phyloP scores from a whole-genome alignment of 306 rosid genomes.

The Acacia melanoxylon region DNA sequence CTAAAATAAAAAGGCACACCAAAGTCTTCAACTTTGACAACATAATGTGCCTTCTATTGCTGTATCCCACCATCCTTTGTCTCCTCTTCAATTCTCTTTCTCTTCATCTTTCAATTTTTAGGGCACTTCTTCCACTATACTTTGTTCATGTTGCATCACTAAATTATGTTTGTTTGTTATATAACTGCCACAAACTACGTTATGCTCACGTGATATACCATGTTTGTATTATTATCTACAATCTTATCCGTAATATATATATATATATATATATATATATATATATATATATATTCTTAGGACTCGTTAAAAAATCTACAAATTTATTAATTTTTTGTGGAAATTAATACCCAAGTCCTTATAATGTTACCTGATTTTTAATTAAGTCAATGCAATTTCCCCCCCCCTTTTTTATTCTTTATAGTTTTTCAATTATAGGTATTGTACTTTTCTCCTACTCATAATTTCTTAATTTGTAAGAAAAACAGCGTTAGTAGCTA shows the following conservation, averaged over 20 bases:
- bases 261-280: too few species aligned
- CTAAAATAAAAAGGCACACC: slow-evolving; percentile 47
- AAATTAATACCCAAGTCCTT: too few species aligned
- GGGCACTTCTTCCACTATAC: not conserved
- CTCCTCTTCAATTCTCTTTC: slow-evolving; percentile 55
- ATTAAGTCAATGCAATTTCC: too few species aligned
- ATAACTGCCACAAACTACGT: not conserved
- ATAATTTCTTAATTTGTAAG: too few species aligned
- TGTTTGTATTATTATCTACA: not conserved
- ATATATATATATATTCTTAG: too few species aligned
- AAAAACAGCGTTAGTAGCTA: too few species aligned
- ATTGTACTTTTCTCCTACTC: too few species aligned
- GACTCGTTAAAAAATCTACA: not conserved
- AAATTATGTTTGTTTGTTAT: not conserved
- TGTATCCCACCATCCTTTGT: slow-evolving; percentile 72
- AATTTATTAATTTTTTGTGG: too few species aligned
- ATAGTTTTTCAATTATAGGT: too few species aligned
- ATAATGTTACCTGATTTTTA: too few species aligned
- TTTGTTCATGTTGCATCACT: not conserved
- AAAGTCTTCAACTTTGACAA: slow-evolving; percentile 39
- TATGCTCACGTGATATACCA: not conserved
- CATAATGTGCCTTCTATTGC: slow-evolving; percentile 48
- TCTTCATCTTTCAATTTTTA: slow-evolving; percentile 31
- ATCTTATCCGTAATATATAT: not conserved
- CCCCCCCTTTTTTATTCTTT: too few species aligned